Conservation (phyloP, 345 rosid genomes). For the Pseudoturritis turrita region DNA sequence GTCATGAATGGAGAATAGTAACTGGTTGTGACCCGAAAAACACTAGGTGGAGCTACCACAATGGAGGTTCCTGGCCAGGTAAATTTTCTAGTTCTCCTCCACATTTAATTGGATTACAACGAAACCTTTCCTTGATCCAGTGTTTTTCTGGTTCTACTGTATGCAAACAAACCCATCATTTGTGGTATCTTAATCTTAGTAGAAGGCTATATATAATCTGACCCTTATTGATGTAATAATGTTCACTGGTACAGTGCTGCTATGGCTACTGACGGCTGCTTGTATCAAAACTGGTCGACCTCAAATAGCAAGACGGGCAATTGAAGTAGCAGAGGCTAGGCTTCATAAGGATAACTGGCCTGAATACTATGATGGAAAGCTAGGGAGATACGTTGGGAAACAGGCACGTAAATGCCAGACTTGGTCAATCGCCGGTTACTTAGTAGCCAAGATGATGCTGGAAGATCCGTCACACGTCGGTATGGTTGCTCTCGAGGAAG, state of each 20-base stretch:
- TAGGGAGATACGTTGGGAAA: conserved; percentile 85
- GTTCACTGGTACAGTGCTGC: conserved; percentile 50
- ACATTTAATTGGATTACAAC: not conserved
- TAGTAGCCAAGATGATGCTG: conserved; percentile 93
- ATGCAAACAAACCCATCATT: not conserved
- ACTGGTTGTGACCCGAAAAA: conserved; percentile 97
- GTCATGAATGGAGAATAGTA: conserved; percentile 82
- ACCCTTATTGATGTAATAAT: not conserved
- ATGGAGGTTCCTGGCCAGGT: conserved; percentile 99
- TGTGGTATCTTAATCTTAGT: not conserved
- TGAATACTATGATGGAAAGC: conserved; percentile 91
- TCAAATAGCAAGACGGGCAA: conserved; percentile 81
- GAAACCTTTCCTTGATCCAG: not conserved
- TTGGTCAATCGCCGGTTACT: conserved; percentile 90
- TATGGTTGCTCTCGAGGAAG: conserved; percentile 84
- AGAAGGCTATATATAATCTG: not conserved
- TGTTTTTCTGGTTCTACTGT: not conserved
- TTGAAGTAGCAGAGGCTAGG: conserved; percentile 74
- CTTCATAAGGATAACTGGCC: conserved; percentile 82
- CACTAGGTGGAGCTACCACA: conserved; percentile 97
- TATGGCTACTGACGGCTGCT: conserved; percentile 92
- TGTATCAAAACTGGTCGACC: conserved; percentile 93
- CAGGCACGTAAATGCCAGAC: conserved; percentile 82
- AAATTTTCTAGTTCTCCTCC: not conserved
- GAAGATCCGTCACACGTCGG: conserved; percentile 96